Conservation (phyloP, 805 yeast genomes). For the Saccharomycopsis lassenensis region DNA sequence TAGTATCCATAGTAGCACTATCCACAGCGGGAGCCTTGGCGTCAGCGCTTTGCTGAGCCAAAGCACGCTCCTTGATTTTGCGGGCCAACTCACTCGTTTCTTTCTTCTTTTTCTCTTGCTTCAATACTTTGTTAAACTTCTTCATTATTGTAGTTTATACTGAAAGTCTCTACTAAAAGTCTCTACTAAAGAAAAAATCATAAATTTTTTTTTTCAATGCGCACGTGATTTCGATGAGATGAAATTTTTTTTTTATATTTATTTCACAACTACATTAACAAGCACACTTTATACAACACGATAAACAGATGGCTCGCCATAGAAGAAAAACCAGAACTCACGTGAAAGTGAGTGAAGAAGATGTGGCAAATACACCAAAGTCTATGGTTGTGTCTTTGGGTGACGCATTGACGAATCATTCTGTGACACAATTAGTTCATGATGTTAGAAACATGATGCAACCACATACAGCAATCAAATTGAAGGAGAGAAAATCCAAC, state of each 20-base stretch:
- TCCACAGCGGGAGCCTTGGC: conserved; percentile 5
- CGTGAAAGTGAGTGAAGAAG: conserved; percentile 51
- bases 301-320: conserved; percentile 33
- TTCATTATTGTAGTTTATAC: no score
- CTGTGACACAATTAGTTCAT: conserved; percentile 71
- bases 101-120: conserved; percentile 23
- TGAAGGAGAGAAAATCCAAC: conserved; percentile 79
- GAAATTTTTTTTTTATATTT: neutral
- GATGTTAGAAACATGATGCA: conserved; percentile 89
- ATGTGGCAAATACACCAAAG: conserved; percentile 64
- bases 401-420: conserved; percentile 60
- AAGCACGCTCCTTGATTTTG: conserved; percentile 37
- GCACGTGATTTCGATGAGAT: no score
- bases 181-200: no score
- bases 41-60: conserved; percentile 20
- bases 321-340: conserved; percentile 83
- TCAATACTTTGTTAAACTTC: conserved; percentile 4
- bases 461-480: conserved; percentile 88
- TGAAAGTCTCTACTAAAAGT: no score
- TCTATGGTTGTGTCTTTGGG: conserved; percentile 94
- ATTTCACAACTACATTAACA: neutral
- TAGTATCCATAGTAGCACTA: neutral
- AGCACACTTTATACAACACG: neutral
- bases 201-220: no score
- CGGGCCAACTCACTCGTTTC: conserved; percentile 41